Conservation (phyloP, 352 stramenopile genomes). For the Phytophthora sojae region DNA sequence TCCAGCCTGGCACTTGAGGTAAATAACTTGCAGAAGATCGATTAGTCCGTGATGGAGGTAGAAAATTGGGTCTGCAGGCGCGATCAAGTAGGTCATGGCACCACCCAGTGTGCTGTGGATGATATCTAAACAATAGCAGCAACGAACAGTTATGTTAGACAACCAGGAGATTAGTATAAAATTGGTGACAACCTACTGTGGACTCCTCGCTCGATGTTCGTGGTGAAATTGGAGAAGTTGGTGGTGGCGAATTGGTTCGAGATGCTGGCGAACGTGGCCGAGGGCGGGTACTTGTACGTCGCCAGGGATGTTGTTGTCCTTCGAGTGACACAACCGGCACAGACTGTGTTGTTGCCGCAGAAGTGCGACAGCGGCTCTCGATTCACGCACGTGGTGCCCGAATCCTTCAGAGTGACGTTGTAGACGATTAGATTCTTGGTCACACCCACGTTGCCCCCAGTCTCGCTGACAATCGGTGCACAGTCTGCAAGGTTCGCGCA, state of each 20-base stretch:
- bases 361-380: constrained; percentile 49
- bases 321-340: constrained; percentile 48
- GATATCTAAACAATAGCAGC: not conserved
- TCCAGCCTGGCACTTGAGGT: constrained; percentile 63
- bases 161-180: not conserved
- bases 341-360: constrained; percentile 48
- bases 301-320: constrained; percentile 10
- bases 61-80: constrained; percentile 63
- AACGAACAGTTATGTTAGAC: not conserved
- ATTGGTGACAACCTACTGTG: constrained; percentile 50
- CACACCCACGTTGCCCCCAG: constrained; percentile 33
- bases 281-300: constrained; percentile 35
- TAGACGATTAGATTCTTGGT: constrained; percentile 27
- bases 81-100: constrained; percentile 1
- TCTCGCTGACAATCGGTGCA: constrained; percentile 42
- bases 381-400: constrained; percentile 38
- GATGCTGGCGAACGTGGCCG: constrained; percentile 48
- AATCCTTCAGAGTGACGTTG: constrained; percentile 24
- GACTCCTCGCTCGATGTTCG: constrained; percentile 47
- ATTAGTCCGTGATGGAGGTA: constrained; percentile 57
- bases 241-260: constrained; percentile 55
- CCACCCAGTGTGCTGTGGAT: not conserved
- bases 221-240: constrained; percentile 33
- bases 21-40: constrained; percentile 59
- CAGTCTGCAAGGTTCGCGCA: constrained; percentile 51